These are phyloP conservation scores for Fusarium illudens DNA, from an alignment of 2,329 filamentous ascomycete genomes.

Conservation along the genomic window DNA sequence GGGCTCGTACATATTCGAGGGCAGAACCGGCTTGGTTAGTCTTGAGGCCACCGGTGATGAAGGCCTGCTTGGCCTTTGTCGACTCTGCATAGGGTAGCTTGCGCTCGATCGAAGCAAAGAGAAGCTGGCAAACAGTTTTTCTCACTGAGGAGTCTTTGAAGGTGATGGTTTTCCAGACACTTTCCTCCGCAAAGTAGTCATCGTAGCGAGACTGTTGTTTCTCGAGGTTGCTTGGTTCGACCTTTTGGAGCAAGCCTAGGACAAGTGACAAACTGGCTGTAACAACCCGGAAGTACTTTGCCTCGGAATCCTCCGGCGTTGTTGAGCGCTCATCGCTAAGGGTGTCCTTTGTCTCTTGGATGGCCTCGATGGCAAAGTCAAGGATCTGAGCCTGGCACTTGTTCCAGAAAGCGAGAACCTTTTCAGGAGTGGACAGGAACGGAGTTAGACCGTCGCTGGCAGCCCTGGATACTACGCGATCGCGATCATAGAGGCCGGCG, in stretches of 20 bases:
- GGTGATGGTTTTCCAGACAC: constrained; percentile 72
- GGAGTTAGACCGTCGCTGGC: constrained; percentile 78
- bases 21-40: constrained; percentile 78
- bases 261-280: constrained; percentile 64
- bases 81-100: constrained; percentile 60
- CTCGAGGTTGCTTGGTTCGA: constrained; percentile 61
- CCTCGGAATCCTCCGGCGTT: constrained; percentile 82
- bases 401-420: constrained; percentile 78
- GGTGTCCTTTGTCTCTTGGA: constrained; percentile 81
- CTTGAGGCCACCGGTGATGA: constrained; percentile 78
- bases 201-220: constrained; percentile 71
- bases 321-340: constrained; percentile 90
- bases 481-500: constrained; percentile 85
- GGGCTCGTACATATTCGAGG: constrained; percentile 71
- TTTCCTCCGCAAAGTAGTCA: constrained; percentile 70
- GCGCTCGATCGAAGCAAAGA: constrained; percentile 58
- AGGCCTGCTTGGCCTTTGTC: constrained; percentile 60
- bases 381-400: constrained; percentile 83
- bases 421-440: constrained; percentile 83
- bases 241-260: constrained; percentile 59
- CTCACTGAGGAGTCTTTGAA: constrained; percentile 65
- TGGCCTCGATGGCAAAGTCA: constrained; percentile 80
- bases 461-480: constrained; percentile 78
- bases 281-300: constrained; percentile 83
- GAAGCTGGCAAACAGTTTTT: constrained; percentile 60